A percentile compares a stretch with the other conserved stretches of the same genome.
Conservation (phyloP, 2,329 filamentous ascomycete species). For the Davidsoniella neocaledoniae region DNA sequence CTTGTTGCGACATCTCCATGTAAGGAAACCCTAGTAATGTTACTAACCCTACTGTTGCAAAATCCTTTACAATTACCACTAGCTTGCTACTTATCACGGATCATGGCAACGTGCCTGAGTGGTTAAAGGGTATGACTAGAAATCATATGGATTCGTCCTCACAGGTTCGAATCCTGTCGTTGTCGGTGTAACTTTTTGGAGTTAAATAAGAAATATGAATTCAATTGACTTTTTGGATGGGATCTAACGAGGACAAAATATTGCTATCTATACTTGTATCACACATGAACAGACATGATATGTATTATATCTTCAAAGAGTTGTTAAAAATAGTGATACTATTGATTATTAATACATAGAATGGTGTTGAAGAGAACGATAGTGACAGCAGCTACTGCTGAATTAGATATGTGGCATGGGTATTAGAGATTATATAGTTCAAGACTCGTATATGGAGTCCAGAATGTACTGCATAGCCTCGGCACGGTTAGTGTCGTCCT, state of each 20-base stretch:
- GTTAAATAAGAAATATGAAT: too few relatives aligned
- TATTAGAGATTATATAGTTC: background rate
- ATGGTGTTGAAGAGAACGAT: background rate
- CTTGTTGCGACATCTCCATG: background rate
- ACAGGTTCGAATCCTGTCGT: conserved; percentile 10
- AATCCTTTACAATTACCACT: too few relatives aligned
- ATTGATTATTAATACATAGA: background rate
- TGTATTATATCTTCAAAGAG: background rate
- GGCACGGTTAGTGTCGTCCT: conserved; percentile 28
- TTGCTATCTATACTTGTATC: background rate
- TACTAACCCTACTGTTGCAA: background rate
- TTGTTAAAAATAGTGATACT: background rate
- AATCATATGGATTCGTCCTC: background rate
- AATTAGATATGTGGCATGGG: background rate
- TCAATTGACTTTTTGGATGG: too few relatives aligned
- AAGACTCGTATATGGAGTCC: conserved; percentile 10
- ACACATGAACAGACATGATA: too few relatives aligned
- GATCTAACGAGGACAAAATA: too few relatives aligned
- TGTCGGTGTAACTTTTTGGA: background rate
- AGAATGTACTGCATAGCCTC: conserved; percentile 25
- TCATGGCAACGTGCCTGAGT: conserved; percentile 7
- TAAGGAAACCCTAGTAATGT: too few relatives aligned
- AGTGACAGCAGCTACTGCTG: background rate
- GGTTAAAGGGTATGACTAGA: conserved; percentile 10
- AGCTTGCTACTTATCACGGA: too few relatives aligned